Conservation (phyloP, 192 early-diverging fungal species). For the Thamnidium elegans region DNA sequence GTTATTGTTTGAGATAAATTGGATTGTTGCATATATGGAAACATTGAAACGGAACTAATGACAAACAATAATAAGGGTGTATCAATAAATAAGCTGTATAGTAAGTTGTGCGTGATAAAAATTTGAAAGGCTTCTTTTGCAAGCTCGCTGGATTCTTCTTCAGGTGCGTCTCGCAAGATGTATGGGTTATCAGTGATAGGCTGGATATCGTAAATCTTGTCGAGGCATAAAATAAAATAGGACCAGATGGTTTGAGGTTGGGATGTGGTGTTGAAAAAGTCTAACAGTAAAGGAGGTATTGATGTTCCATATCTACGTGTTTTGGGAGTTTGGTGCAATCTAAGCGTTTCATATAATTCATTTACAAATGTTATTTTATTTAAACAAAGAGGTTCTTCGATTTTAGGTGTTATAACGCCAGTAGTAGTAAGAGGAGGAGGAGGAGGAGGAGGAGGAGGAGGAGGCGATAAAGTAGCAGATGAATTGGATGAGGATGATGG, state of each 20-base stretch:
- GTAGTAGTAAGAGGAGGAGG: background rate
- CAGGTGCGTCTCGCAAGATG: slow-evolving; percentile 5
- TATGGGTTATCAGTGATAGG: background rate
- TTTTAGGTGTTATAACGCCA: background rate
- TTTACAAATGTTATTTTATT: slow-evolving; percentile 2
- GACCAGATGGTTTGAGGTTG: slow-evolving; percentile 8
- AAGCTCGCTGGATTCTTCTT: background rate
- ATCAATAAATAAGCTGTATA: slow-evolving; percentile 7
- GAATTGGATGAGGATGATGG: too few relatives aligned
- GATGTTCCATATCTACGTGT: slow-evolving; percentile 6
- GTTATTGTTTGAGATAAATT: background rate
- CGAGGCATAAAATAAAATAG: background rate
- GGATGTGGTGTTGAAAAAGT: slow-evolving; percentile 5
- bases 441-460: too few relatives aligned
- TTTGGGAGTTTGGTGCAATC: slow-evolving; percentile 3
- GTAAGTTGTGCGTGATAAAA: slow-evolving; percentile 3
- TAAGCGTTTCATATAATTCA: slow-evolving; percentile 13
- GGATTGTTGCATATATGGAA: slow-evolving; percentile 1
- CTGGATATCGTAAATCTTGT: background rate
- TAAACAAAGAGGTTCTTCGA: background rate
- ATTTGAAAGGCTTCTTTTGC: background rate
- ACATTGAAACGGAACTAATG: background rate
- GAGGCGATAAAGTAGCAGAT: too few relatives aligned
- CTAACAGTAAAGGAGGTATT: background rate
- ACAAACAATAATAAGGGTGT: background rate